phyloP scores from a whole-genome alignment of 192 early-diverging fungal species.

The Coemansia sp. region DNA sequence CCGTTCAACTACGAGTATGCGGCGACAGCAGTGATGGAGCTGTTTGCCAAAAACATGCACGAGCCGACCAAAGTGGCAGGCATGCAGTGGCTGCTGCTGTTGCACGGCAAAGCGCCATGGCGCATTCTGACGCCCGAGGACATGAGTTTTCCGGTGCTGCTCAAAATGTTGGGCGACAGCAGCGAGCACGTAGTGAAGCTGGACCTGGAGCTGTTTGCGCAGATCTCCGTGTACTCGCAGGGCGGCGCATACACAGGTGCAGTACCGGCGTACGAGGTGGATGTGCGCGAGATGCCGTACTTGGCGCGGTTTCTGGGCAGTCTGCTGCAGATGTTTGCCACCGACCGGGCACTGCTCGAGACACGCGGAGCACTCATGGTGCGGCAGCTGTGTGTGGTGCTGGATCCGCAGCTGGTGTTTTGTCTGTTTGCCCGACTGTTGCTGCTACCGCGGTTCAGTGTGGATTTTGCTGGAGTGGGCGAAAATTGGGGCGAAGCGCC shows the following conservation, averaged over 20 bases:
- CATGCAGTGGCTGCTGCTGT: slow-evolving; percentile 95
- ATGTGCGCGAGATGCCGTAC: slow-evolving; percentile 50
- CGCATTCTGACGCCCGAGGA: slow-evolving; percentile 87
- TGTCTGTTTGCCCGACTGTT: slow-evolving; percentile 83
- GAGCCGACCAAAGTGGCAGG: slow-evolving; percentile 91
- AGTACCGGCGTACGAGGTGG: slow-evolving; percentile 6
- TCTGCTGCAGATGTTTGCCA: slow-evolving; percentile 86
- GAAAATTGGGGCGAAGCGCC: neutral
- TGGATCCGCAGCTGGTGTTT: slow-evolving; percentile 92
- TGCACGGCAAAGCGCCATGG: slow-evolving; percentile 88
- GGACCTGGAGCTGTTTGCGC: slow-evolving; percentile 91
- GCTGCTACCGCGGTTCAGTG: slow-evolving; percentile 54
- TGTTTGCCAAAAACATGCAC: slow-evolving; percentile 71
- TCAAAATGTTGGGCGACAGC: slow-evolving; percentile 89
- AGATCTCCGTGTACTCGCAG: slow-evolving; percentile 64
- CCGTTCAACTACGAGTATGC: slow-evolving; percentile 85
- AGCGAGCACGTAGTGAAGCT: slow-evolving; percentile 94
- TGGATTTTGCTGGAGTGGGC: neutral
- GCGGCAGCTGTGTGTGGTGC: slow-evolving; percentile 84
- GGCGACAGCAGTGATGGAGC: slow-evolving; percentile 72
- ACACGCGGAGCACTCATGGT: slow-evolving; percentile 89
- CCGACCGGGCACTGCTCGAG: slow-evolving; percentile 85
- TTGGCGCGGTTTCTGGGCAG: slow-evolving; percentile 88
- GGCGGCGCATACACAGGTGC: slow-evolving; percentile 4
- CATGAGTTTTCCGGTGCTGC: slow-evolving; percentile 79